phyloP scores from a whole-genome alignment of 169 alveolate species.

The Plasmodium blacklocki region DNA sequence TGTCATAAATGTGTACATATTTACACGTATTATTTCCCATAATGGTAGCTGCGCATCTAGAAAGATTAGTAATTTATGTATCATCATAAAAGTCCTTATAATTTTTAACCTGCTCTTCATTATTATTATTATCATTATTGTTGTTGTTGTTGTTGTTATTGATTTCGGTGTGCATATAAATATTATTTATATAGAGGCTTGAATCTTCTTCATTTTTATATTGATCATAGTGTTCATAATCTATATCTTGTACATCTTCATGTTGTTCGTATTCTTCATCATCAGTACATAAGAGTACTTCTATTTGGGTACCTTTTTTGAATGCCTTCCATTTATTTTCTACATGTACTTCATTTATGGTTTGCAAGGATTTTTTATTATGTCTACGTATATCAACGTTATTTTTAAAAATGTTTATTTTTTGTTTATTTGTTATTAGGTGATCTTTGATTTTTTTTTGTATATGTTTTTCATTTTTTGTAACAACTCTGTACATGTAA shows the following conservation, averaged over 20 bases:
- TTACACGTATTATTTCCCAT: background rate
- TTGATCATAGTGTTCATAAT: background rate
- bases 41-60: background rate
- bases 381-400: constrained; percentile 47
- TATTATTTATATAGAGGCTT: background rate
- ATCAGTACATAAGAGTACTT: constrained; percentile 23
- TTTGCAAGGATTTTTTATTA: constrained; percentile 29
- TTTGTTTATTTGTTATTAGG: constrained; percentile 12
- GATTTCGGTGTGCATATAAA: background rate
- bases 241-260: background rate
- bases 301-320: constrained; percentile 7
- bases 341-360: constrained; percentile 26
- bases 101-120: background rate
- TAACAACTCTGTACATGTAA: constrained; percentile 67
- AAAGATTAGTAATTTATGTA: background rate
- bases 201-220: background rate
- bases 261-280: constrained; percentile 21
- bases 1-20: background rate
- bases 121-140: background rate
- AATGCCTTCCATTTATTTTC: constrained; percentile 64
- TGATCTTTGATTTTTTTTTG: constrained; percentile 3
- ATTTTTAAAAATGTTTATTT: constrained; percentile 35
- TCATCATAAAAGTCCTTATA: constrained; percentile 18
- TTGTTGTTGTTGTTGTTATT: background rate
- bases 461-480: constrained; percentile 54